Evolutionary conservation across 2,329 filamentous ascomycete genomes (phyloP).

Genomic region (Fusarium armeniacum): DNA sequence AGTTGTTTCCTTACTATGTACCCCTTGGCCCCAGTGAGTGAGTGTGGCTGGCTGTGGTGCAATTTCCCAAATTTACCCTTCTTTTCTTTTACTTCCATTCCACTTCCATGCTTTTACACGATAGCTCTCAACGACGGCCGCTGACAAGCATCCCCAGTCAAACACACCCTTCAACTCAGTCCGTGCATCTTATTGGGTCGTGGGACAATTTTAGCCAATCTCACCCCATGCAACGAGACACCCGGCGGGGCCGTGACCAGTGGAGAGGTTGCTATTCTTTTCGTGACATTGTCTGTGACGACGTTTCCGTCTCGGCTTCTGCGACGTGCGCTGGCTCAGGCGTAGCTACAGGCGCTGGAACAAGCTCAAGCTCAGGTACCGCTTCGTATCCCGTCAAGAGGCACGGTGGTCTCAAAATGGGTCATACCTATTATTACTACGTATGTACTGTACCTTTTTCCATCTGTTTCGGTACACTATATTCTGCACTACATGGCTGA

Average conservation of each 20-base stretch:
- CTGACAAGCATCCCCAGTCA: conserved; percentile 61
- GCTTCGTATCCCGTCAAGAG: conserved; percentile 61
- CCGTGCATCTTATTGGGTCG: conserved; percentile 87
- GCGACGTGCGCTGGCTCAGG: conserved; percentile 42
- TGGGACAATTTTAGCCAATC: conserved; percentile 92
- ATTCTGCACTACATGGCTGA: conserved; percentile 20
- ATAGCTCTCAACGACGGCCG: conserved; percentile 39
- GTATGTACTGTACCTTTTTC: conserved; percentile 65
- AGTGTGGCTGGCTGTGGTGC: conserved; percentile 44
- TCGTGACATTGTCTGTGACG: conserved; percentile 86
- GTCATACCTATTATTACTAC: conserved; percentile 95
- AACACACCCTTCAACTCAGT: conserved; percentile 72
- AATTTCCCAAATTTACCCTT: conserved; percentile 44
- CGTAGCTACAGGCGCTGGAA: conserved; percentile 45
- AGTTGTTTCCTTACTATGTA: conserved; percentile 22
- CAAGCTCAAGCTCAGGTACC: conserved; percentile 37
- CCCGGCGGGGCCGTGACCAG: conserved; percentile 77
- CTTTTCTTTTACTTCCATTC: conserved; percentile 45
- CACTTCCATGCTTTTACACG: conserved; percentile 42
- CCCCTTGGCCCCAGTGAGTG: conserved; percentile 24
- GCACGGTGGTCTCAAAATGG: conserved; percentile 89
- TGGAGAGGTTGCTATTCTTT: conserved; percentile 93
- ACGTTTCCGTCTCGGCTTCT: conserved; percentile 63
- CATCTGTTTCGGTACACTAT: conserved; percentile 36
- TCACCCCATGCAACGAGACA: conserved; percentile 86